Conservation (phyloP, 768 basidiomycete species). For the Termitomyces sp. region DNA sequence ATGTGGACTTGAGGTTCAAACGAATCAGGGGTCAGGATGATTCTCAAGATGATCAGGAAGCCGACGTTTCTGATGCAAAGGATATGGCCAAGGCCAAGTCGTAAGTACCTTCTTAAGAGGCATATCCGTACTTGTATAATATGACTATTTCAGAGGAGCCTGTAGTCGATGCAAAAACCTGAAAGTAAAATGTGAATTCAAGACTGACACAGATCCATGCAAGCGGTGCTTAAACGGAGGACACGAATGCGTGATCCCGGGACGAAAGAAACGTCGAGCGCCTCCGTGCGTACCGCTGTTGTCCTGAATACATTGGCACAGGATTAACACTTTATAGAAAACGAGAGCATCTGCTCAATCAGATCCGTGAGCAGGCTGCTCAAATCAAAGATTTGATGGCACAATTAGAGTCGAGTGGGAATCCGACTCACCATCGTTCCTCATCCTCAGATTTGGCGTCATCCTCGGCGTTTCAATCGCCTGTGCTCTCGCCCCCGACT, state of each 20-base stretch:
- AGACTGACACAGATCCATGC: slow-evolving; percentile 66
- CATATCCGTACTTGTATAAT: slow-evolving; percentile 2
- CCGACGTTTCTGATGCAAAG: slow-evolving; percentile 27
- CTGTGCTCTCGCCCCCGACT: slow-evolving; percentile 32
- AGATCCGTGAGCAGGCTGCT: slow-evolving; percentile 70
- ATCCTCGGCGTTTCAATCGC: slow-evolving; percentile 27
- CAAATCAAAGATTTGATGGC: slow-evolving; percentile 70
- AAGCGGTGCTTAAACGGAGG: slow-evolving; percentile 68
- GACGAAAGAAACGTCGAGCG: slow-evolving; percentile 73
- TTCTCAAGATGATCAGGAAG: slow-evolving; percentile 31
- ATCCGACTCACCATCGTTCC: slow-evolving; percentile 13
- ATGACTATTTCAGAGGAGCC: slow-evolving; percentile 37
- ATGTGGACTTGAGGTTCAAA: slow-evolving; percentile 27
- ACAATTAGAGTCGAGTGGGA: slow-evolving; percentile 50
- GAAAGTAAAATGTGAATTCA: slow-evolving; percentile 76
- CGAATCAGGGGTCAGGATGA: slow-evolving; percentile 31
- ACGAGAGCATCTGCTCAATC: slow-evolving; percentile 72
- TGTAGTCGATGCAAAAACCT: slow-evolving; percentile 65
- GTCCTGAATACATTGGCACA: background rate
- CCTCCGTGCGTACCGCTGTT: slow-evolving; percentile 55
- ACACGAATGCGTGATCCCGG: slow-evolving; percentile 76
- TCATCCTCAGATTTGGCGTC: slow-evolving; percentile 22
- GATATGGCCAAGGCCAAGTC: slow-evolving; percentile 38
- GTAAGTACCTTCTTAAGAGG: slow-evolving; percentile 24
- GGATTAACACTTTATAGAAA: slow-evolving; percentile 39